Conservation (phyloP, 2,329 filamentous ascomycete species). For the Talaromyces piceae region DNA sequence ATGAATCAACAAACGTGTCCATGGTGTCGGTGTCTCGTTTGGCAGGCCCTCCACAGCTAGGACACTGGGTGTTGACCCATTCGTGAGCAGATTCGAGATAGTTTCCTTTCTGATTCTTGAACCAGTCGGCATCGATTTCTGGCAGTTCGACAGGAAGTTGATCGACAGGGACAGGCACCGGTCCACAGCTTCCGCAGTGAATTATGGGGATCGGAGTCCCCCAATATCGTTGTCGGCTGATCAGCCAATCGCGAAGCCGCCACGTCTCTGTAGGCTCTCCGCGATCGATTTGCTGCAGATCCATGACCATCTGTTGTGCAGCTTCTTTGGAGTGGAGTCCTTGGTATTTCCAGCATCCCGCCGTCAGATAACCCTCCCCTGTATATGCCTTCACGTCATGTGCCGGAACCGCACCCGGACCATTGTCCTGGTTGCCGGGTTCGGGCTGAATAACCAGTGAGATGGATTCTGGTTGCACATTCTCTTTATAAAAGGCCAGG, state of each 20-base stretch:
- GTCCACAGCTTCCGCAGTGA: constrained; percentile 68
- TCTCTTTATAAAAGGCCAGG: constrained; percentile 69
- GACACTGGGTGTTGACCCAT: constrained; percentile 70
- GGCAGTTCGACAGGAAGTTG: constrained; percentile 73
- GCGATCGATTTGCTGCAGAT: constrained; percentile 44
- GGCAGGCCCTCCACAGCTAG: constrained; percentile 59
- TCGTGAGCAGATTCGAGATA: constrained; percentile 63
- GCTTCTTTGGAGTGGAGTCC: constrained; percentile 58
- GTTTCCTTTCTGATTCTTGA: constrained; percentile 64
- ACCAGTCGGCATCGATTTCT: constrained; percentile 59
- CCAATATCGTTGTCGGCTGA: constrained; percentile 91
- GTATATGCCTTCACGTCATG: constrained; percentile 51
- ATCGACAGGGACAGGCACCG: constrained; percentile 67
- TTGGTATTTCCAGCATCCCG: constrained; percentile 57
- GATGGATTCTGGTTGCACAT: constrained; percentile 54
- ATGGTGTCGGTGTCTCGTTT: constrained; percentile 87
- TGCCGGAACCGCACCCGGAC: constrained; percentile 16
- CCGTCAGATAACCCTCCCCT: constrained; percentile 60
- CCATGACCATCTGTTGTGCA: constrained; percentile 51
- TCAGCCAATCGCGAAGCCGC: constrained; percentile 80
- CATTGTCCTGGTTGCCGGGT: constrained; percentile 6
- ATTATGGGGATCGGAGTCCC: constrained; percentile 83
- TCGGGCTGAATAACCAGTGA: constrained; percentile 51
- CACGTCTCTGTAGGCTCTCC: constrained; percentile 63
- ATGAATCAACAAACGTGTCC: constrained; percentile 94